Evolutionary conservation across 495 filamentous ascomycete species (phyloP).

Genomic region (Daldinia vernicosa): DNA sequence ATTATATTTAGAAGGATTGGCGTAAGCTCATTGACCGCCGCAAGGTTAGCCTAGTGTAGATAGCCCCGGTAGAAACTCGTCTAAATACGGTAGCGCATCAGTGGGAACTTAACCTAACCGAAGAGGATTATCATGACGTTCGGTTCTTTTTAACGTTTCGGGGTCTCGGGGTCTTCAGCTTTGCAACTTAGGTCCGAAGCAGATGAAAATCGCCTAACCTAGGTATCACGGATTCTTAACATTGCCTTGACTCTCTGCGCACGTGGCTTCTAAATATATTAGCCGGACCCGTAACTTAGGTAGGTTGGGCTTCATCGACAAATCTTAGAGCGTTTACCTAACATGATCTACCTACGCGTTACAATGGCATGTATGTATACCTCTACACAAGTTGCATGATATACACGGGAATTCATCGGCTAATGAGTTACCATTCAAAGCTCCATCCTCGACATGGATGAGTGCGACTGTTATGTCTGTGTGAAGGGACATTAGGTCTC

Average conservation of each 20-base stretch:
- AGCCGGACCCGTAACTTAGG: not conserved
- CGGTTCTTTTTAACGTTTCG: not conserved
- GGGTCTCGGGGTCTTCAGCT: not conserved
- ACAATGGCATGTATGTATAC: not conserved
- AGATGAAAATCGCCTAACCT: not conserved
- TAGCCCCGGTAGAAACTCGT: constrained; percentile 18
- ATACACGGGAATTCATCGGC: not conserved
- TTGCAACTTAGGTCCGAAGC: not conserved
- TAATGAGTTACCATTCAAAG: constrained; percentile 1
- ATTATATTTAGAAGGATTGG: constrained; percentile 36
- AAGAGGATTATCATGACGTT: not conserved
- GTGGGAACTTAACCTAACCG: constrained; percentile 24
- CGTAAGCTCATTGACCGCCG: constrained; percentile 15
- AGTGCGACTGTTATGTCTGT: constrained; percentile 16
- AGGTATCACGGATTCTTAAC: not conserved
- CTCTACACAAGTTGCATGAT: not conserved
- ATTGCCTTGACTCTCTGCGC: not conserved
- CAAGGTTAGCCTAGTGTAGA: constrained; percentile 29
- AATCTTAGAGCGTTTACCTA: not conserved
- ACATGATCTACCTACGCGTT: not conserved
- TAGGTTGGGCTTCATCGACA: not conserved
- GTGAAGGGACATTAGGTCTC: constrained; percentile 18
- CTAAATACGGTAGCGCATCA: constrained; percentile 10
- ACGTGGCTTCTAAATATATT: not conserved
- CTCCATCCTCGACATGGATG: constrained; percentile 10